Base-by-base conservation (phyloP, 352 stramenopile genomes). In the Peronosclerospora sorghi region DNA sequence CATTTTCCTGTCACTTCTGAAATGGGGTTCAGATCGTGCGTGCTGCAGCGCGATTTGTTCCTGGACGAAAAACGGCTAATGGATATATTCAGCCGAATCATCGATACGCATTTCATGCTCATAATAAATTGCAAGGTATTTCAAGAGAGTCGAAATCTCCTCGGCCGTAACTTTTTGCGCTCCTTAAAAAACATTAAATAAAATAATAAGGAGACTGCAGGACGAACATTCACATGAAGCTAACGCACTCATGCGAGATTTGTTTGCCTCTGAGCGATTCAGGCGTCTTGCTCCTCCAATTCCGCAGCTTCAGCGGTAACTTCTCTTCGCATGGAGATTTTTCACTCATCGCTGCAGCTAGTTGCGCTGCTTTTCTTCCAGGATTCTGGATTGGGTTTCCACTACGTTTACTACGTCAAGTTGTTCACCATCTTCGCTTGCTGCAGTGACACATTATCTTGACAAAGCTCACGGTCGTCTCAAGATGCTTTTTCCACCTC, bases 401-500 rank as follows among this genome's bases (percentile, higher is more conserved):
- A 75, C 53, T 10, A 66, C 54, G 10, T 54, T 32, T 5, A 7
- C 21, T 6, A 26, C 21, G 3, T 26, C 21, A 9, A 48, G 41
- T 15, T 66, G 35, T 21, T 58, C 46, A n/a, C 69, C 54, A 15
- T 75, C 65, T 34, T 56, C 6, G 21, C 21, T 26, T 26, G 21
- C 21, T 26, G 21, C 21, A 26, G 21, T 26, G 21, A 26, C 21
- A 26, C 21, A 26, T 26, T 26, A 3, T 26, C 71, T 30, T 88
- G 59, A 0, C 73, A 67, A 2, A 89, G 48, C 14, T 59, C 43
- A 10, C 72, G 41, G 39, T 70, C 2, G 19, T 26, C 21, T 26
- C 21, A 26, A 73, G 39, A 35, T 83, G 70, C 36, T 70, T 82
- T 43, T 78, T 72, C 1, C 86, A 67, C 30, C 88, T 74, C 15